Conservation (phyloP, 2,329 filamentous ascomycete species). For the Calonectria pteridis region DNA sequence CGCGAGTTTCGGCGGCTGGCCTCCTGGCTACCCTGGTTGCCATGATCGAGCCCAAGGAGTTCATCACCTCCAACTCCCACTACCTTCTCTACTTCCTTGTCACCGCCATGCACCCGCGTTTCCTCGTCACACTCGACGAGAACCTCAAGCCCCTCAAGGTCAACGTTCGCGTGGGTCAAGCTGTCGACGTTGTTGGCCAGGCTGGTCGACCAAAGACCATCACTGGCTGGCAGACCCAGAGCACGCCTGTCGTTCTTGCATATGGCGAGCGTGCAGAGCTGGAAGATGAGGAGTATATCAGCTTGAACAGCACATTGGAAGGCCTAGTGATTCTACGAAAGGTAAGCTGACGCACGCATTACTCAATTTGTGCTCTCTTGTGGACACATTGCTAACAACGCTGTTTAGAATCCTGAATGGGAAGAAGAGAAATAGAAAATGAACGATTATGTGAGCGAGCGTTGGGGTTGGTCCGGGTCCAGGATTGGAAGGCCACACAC, state of each 20-base stretch:
- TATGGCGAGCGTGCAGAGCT: slow-evolving; percentile 96
- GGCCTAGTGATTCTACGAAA: slow-evolving; percentile 96
- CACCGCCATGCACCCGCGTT: slow-evolving; percentile 95
- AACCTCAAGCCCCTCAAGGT: slow-evolving; percentile 93
- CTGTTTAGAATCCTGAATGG: slow-evolving; percentile 55
- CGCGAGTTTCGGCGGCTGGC: slow-evolving; percentile 89
- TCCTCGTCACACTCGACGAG: slow-evolving; percentile 96
- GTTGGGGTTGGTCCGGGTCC: slow-evolving; percentile 30
- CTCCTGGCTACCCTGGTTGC: slow-evolving; percentile 91
- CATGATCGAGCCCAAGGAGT: slow-evolving; percentile 95
- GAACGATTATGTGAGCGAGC: slow-evolving; percentile 34
- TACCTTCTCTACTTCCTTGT: slow-evolving; percentile 98
- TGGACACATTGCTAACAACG: slow-evolving; percentile 29
- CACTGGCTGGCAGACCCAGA: slow-evolving; percentile 99
- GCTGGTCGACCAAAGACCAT: slow-evolving; percentile 98
- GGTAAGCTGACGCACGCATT: slow-evolving; percentile 66
- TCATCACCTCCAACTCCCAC: slow-evolving; percentile 76
- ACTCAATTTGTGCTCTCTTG: not conserved
- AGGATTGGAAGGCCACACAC: slow-evolving; percentile 33
- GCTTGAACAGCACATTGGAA: slow-evolving; percentile 90
- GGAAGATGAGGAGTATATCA: slow-evolving; percentile 97
- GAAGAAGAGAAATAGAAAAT: slow-evolving; percentile 52
- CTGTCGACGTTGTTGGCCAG: slow-evolving; percentile 97
- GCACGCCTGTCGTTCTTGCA: slow-evolving; percentile 95
- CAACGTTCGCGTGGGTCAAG: slow-evolving; percentile 97